These are phyloP conservation scores for Mimosa bimucronata DNA, from an alignment of 306 rosid genomes.

Conservation along the genomic window DNA sequence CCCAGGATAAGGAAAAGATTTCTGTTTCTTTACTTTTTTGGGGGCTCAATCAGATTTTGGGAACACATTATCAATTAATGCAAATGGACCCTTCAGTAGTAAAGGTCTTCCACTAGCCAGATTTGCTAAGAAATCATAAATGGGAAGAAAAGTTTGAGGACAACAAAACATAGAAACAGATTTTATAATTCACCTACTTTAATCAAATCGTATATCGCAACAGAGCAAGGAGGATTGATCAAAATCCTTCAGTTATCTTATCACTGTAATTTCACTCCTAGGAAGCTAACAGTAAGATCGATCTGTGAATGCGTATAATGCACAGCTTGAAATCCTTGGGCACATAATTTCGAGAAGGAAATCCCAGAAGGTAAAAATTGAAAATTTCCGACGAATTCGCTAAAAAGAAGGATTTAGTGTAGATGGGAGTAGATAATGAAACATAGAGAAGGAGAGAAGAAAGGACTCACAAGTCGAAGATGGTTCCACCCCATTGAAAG, in stretches of 20 bases:
- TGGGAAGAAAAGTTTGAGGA: not conserved
- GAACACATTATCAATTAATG: not conserved
- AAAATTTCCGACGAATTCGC: not conserved
- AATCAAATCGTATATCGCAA: not conserved
- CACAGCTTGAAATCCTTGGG: not conserved
- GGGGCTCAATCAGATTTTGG: not conserved
- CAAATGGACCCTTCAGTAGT: not conserved
- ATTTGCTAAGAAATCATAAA: not conserved
- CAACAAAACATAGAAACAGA: not conserved
- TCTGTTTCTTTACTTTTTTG: not conserved
- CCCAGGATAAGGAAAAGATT: not conserved
- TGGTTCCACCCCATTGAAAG: conserved; percentile 59
- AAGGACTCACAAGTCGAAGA: conserved; percentile 48
- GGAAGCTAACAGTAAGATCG: not conserved
- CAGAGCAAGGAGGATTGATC: not conserved
- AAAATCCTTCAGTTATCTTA: not conserved
- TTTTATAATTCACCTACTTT: not conserved
- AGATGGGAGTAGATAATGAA: not conserved
- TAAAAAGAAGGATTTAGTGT: not conserved
- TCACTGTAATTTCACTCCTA: conserved; percentile 1
- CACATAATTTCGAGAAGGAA: not conserved
- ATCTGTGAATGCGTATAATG: not conserved
- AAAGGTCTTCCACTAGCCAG: not conserved
- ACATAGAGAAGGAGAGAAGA: not conserved
- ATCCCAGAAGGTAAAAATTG: not conserved